A percentile compares a stretch with the other conserved stretches of the same genome.
These are phyloP conservation scores for Taiwanofungus camphoratus DNA, from an alignment of 1,284 basidiomycete genomes.

Conservation along the genomic window DNA sequence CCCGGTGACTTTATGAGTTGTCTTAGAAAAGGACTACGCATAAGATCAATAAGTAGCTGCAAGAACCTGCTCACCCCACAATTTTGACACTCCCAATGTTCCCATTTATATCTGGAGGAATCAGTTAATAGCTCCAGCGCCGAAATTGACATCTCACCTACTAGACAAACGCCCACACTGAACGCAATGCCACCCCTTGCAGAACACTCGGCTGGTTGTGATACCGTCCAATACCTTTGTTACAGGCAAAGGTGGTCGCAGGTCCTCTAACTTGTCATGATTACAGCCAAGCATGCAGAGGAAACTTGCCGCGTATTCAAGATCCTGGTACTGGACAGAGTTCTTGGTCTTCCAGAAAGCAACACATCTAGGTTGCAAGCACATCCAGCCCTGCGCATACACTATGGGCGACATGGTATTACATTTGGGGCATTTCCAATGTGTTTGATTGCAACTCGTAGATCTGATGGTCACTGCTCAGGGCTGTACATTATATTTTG, in stretches of 20 bases:
- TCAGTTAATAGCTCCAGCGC: background rate
- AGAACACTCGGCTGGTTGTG: constrained; percentile 48
- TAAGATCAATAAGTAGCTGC: constrained; percentile 1
- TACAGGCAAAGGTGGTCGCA: constrained; percentile 32
- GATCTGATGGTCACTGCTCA: background rate
- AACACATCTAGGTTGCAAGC: constrained; percentile 49
- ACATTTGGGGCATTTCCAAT: constrained; percentile 12
- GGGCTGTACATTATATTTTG: no score
- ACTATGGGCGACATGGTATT: constrained; percentile 40
- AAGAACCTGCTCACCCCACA: constrained; percentile 37
- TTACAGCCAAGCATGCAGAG: constrained; percentile 28
- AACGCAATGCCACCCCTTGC: constrained; percentile 64
- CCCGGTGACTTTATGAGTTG: constrained; percentile 22
- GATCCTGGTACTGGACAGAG: constrained; percentile 25
- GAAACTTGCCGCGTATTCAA: constrained; percentile 46
- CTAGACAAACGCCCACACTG: constrained; percentile 66
- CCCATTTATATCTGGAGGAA: constrained; percentile 58
- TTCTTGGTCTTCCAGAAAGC: constrained; percentile 45
- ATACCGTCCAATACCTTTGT: constrained; percentile 26
- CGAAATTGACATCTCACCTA: constrained; percentile 39
- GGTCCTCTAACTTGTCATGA: constrained; percentile 19
- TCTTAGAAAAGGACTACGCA: constrained; percentile 12
- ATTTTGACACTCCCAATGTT: constrained; percentile 59
- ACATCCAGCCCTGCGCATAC: constrained; percentile 54
- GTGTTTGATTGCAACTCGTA: background rate